These are phyloP conservation scores for Ogataea nitratoaversa DNA, from an alignment of 805 yeast species.

Conservation along the genomic window DNA sequence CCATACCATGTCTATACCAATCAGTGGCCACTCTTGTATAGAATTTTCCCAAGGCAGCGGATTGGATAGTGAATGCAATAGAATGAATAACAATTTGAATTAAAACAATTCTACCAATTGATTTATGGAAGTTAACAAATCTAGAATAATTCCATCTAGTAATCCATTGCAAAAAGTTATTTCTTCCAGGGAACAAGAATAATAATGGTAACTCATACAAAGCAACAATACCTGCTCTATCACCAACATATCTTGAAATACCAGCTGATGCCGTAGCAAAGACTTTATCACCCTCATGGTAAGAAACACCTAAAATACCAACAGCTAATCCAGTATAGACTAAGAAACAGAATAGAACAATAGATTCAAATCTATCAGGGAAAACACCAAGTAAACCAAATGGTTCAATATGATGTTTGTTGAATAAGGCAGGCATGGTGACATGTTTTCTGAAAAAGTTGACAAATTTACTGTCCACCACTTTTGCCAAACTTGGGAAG, in stretches of 20 bases:
- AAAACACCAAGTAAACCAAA: conserved; percentile 28
- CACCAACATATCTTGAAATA: conserved; percentile 37
- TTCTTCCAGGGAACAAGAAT: conserved; percentile 57
- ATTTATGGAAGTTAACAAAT: conserved; percentile 55
- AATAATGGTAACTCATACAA: conserved; percentile 48
- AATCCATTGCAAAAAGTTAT: conserved; percentile 54
- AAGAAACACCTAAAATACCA: conserved; percentile 21
- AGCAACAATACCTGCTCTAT: conserved; percentile 49
- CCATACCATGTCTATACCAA: conserved; percentile 30
- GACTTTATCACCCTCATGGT: conserved; percentile 18
- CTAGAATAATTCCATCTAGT: conserved; percentile 56
- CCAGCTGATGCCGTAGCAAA: conserved; percentile 19
- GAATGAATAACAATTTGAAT: conserved; percentile 44
- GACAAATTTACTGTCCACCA: conserved; percentile 26
- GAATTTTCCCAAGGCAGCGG: conserved; percentile 20
- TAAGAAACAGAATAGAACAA: conserved; percentile 39
- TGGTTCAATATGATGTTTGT: conserved; percentile 19
- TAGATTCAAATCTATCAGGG: conserved; percentile 51
- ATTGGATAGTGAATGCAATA: conserved; percentile 25
- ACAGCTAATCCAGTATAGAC: conserved; percentile 17
- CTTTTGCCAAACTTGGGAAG: conserved; percentile 33
- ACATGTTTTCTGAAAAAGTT: conserved; percentile 25
- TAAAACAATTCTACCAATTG: conserved; percentile 44
- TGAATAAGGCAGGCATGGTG: conserved; percentile 22
- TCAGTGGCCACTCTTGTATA: conserved; percentile 23